Percentiles rank a stretch among this genome's conserved stretches.
Conservation (phyloP, 2,329 filamentous ascomycete species). For the Penicillium sp. region DNA sequence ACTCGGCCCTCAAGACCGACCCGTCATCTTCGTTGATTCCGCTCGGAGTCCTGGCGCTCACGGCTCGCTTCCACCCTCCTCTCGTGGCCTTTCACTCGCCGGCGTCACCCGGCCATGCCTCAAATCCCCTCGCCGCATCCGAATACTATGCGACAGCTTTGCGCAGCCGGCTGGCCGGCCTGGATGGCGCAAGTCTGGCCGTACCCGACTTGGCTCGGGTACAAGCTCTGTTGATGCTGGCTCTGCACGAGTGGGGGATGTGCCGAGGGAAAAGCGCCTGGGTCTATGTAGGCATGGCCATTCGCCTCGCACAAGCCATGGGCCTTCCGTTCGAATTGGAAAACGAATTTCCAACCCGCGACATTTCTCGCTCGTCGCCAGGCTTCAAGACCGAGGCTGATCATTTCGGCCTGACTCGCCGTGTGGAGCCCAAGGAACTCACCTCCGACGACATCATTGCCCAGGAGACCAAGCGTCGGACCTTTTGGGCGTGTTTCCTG, state of each 20-base stretch:
- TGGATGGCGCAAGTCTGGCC: slow-evolving; percentile 45
- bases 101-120: slow-evolving; percentile 41
- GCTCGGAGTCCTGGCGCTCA: slow-evolving; percentile 58
- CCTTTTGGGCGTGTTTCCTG: slow-evolving; percentile 61
- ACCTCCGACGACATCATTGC: slow-evolving; percentile 52
- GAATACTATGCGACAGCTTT: slow-evolving; percentile 58
- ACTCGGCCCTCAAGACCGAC: slow-evolving; percentile 35
- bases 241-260: slow-evolving; percentile 60
- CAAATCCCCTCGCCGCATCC: slow-evolving; percentile 53
- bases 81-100: slow-evolving; percentile 53
- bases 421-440: slow-evolving; percentile 38
- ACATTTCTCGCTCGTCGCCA: slow-evolving; percentile 41
- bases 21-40: slow-evolving; percentile 51
- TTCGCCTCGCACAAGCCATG: slow-evolving; percentile 49
- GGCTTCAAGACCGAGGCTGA: slow-evolving; percentile 40
- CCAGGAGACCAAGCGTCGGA: slow-evolving; percentile 57
- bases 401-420: slow-evolving; percentile 39
- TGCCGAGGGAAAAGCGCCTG: slow-evolving; percentile 56
- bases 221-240: slow-evolving; percentile 59
- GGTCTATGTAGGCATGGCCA: slow-evolving; percentile 51
- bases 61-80: slow-evolving; percentile 56
- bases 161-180: slow-evolving; percentile 48
- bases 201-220: slow-evolving; percentile 52
- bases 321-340: slow-evolving; percentile 49
- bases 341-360: slow-evolving; percentile 50